Evolutionary conservation across 768 basidiomycete genomes (phyloP).

Genomic region (Tulasnella sp.): DNA sequence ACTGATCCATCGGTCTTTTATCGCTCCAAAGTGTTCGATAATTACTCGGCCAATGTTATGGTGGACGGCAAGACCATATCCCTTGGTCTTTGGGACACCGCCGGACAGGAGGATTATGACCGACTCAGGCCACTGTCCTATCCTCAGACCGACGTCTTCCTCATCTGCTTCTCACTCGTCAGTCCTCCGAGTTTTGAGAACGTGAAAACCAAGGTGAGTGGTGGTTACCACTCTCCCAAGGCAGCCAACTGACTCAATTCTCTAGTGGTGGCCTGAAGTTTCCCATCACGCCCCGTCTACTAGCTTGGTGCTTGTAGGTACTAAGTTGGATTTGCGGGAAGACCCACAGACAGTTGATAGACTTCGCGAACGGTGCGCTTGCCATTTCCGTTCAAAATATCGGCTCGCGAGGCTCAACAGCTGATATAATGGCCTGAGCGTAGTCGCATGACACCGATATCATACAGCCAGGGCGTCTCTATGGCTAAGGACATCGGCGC

Average conservation of each 20-base stretch:
- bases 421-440: no score
- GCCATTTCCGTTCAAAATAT: not conserved
- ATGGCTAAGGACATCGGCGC: conserved; percentile 93
- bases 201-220: conserved; percentile 85
- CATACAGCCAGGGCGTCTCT: conserved; percentile 79
- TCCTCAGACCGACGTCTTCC: conserved; percentile 97
- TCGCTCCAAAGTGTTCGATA: conserved; percentile 72
- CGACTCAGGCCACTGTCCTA: conserved; percentile 95
- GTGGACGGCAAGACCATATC: conserved; percentile 98
- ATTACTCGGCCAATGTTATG: conserved; percentile 97
- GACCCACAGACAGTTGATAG: conserved; percentile 88
- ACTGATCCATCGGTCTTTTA: conserved; percentile 2
- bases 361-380: conserved; percentile 70
- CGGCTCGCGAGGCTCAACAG: not conserved
- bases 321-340: conserved; percentile 94
- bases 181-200: conserved; percentile 98
- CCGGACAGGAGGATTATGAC: conserved; percentile 98
- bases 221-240: not conserved
- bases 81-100: conserved; percentile 99
- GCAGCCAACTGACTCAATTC: not conserved
- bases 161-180: conserved; percentile 98
- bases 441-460: conserved; percentile 90
- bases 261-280: conserved; percentile 92
- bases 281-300: conserved; percentile 94
- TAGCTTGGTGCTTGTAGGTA: conserved; percentile 88